These are phyloP conservation scores for Caloboletus inedulis DNA, from an alignment of 1,284 basidiomycete genomes.

Conservation along the genomic window DNA sequence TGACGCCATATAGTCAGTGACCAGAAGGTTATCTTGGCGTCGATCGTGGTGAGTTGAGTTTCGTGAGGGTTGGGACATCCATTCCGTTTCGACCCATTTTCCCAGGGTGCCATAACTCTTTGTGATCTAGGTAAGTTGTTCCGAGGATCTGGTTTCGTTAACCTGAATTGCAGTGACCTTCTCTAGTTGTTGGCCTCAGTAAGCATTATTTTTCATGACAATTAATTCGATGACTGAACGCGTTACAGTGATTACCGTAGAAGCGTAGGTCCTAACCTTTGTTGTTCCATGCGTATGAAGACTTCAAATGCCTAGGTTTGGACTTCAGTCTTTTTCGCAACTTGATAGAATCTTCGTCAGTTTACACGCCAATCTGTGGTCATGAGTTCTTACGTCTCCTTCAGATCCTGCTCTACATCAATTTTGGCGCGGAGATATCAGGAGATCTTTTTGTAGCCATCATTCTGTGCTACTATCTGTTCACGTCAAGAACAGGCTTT, in stretches of 20 bases:
- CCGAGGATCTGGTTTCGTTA: neutral
- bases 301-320: constrained; percentile 33
- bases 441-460: constrained; percentile 45
- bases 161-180: neutral
- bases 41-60: constrained; percentile 36
- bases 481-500: constrained; percentile 42
- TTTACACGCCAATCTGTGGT: neutral
- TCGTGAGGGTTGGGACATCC: constrained; percentile 5
- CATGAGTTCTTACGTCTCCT: neutral
- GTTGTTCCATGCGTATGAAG: neutral
- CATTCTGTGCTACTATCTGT: constrained; percentile 41
- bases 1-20: constrained; percentile 37
- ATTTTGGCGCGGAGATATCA: constrained; percentile 35
- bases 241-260: constrained; percentile 41
- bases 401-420: constrained; percentile 42
- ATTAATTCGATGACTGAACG: neutral
- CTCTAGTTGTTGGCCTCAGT: constrained; percentile 41
- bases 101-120: constrained; percentile 39
- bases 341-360: constrained; percentile 38
- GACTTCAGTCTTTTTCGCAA: constrained; percentile 30
- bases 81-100: neutral
- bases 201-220: constrained; percentile 13
- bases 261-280: constrained; percentile 34
- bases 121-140: constrained; percentile 38
- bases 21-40: constrained; percentile 36